Evolutionary conservation across 352 stramenopile genomes (phyloP).

Genomic region (Thraustochytrium striatum): DNA sequence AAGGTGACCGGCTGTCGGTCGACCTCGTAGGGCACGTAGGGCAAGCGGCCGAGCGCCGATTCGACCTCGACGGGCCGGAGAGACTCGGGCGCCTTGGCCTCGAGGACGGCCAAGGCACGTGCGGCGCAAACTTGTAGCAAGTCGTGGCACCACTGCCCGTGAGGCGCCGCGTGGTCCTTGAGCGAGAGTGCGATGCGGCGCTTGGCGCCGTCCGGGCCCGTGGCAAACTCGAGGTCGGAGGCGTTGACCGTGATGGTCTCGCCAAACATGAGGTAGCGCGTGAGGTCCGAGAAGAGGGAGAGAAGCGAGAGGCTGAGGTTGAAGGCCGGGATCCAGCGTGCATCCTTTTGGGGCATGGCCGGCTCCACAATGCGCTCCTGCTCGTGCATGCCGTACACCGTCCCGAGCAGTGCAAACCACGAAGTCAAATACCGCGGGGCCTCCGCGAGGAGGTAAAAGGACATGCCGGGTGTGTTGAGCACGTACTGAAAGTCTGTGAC

Average conservation of each 20-base stretch:
- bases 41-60: background rate
- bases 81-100: background rate
- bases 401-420: constrained; percentile 15
- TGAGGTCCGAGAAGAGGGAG: constrained; percentile 39
- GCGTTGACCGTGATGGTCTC: background rate
- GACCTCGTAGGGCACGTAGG: constrained; percentile 25
- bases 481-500: constrained; percentile 96
- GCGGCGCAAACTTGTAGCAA: background rate
- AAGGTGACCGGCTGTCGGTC: constrained; percentile 22
- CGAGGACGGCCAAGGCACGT: background rate
- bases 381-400: constrained; percentile 3
- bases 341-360: background rate
- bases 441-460: constrained; percentile 68
- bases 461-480: constrained; percentile 92
- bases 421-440: background rate
- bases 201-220: background rate
- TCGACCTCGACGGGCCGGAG: background rate
- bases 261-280: constrained; percentile 30
- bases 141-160: background rate
- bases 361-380: background rate
- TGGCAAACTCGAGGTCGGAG: background rate
- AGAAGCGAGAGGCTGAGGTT: constrained; percentile 44
- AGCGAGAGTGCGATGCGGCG: background rate
- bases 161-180: too few species aligned
- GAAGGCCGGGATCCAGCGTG: constrained; percentile 40